Conservation (phyloP, 164 flowering plant genomes). For the Dillenia suffruticosa region DNA sequence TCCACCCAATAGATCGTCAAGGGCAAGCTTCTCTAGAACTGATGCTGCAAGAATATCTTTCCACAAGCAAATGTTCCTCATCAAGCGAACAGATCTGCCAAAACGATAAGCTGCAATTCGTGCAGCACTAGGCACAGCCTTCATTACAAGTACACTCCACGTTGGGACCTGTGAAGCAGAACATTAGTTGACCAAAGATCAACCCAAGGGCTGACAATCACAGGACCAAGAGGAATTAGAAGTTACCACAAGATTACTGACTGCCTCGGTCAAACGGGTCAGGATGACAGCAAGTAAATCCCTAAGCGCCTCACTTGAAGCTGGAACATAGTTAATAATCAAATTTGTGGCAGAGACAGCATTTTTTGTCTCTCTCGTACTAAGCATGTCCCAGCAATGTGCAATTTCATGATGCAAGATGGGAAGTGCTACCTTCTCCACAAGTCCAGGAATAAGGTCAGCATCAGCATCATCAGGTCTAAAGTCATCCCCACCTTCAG, state of each 20-base stretch:
- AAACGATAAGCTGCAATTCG: constrained; percentile 81
- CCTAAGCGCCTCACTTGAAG: constrained; percentile 60
- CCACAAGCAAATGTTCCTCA: constrained; percentile 91
- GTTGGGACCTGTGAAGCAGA: constrained; percentile 61
- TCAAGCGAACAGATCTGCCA: constrained; percentile 78
- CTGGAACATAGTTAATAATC: constrained; percentile 60
- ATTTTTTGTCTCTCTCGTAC: constrained; percentile 67
- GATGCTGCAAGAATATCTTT: constrained; percentile 68
- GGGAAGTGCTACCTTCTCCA: constrained; percentile 87
- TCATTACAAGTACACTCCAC: constrained; percentile 65
- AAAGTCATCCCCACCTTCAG: constrained; percentile 49
- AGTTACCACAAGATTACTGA: constrained; percentile 48
- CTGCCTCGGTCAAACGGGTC: constrained; percentile 69
- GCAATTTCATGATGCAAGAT: constrained; percentile 80
- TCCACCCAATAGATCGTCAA: constrained; percentile 70
- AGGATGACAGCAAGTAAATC: constrained; percentile 62
- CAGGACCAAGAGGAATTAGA: constrained; percentile 2
- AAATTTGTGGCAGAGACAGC: constrained; percentile 76
- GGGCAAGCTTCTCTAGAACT: constrained; percentile 76
- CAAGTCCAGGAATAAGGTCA: constrained; percentile 78
- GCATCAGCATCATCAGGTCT: constrained; percentile 69
- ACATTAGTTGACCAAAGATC: neutral
- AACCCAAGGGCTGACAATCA: neutral
- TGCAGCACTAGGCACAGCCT: constrained; percentile 82
- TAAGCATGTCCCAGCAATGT: constrained; percentile 91